Evolutionary conservation across 176 grass and related monocot species (phyloP), one percentile per base, ranked within the genome.

Genomic region (Panicum miliaceum): DNA sequence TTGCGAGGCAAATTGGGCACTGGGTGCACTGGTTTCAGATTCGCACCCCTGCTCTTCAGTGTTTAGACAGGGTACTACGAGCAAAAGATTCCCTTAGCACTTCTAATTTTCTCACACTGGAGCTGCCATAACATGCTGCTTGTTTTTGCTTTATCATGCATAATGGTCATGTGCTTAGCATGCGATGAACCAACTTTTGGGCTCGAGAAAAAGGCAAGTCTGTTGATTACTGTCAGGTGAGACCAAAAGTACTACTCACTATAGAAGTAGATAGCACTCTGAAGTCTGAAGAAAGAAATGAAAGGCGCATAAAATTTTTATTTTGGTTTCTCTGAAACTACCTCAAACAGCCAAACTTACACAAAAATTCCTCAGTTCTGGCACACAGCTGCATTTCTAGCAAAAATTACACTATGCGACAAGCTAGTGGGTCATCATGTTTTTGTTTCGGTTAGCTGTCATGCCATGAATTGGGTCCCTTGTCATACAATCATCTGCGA

Each of bases 391-490:
- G 51, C 18, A 53, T 50, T 70, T 37, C 37, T 15, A 53, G 23
- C 9, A 22, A 76, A 23, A 53, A 65, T 15, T 29, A 2, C 3
- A 7, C 26, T 75, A 43, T 43, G 22, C 7, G 5, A 76, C 34
- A 42, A 65, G 14, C n/a, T 74, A 76, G 9, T 16, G 65, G 29
- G 56, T 79, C 57, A 54, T 71, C 56, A 42, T 80, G 76, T 80
- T 40, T 61, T 72, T 40, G 32, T 14, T 36, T 38, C 0, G 10
- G 45, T 37, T 46, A 73, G 32, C 11, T 71, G 18, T 27, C 63
- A 46, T 63, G 53, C 64, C 35, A 60, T 76, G n/a, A 60, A 81
- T 76, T 37, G 35, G 64, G 83, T 43, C 43, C 64, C 64, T 52
- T 75, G 12, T 0, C 23, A 2, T 75, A 10, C 19, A 76, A 35